phyloP scores from a whole-genome alignment of 306 rosid genomes.

The Vigna angularis region DNA sequence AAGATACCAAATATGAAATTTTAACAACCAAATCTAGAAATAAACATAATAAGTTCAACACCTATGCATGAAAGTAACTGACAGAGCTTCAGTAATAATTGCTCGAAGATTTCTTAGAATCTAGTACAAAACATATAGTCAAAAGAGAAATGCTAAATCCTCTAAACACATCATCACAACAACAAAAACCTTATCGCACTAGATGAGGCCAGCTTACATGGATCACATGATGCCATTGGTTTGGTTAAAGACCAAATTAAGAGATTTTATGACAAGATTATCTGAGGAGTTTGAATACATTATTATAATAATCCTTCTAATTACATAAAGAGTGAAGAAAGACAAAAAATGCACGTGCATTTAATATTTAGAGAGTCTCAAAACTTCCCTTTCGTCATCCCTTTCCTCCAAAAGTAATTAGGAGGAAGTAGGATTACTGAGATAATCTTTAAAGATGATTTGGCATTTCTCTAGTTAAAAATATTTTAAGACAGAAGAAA shows the following conservation, averaged over 20 bases:
- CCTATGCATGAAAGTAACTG: constrained; percentile 38
- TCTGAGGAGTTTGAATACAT: not conserved
- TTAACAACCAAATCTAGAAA: constrained; percentile 34
- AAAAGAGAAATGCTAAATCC: constrained; percentile 34
- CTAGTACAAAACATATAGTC: constrained; percentile 17
- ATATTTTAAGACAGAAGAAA: constrained; percentile 32
- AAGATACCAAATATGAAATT: constrained; percentile 31
- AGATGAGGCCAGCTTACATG: not conserved
- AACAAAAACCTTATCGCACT: not conserved
- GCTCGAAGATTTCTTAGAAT: constrained; percentile 38
- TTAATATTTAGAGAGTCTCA: constrained; percentile 32
- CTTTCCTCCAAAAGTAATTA: constrained; percentile 6
- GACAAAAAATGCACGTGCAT: constrained; percentile 22
- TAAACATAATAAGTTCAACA: constrained; percentile 33
- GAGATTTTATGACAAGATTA: not conserved
- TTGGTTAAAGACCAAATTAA: not conserved
- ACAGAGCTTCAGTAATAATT: constrained; percentile 19
- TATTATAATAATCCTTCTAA: constrained; percentile 24
- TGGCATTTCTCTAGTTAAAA: constrained; percentile 23
- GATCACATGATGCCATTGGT: not conserved
- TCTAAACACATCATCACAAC: constrained; percentile 12
- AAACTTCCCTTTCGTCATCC: constrained; percentile 24
- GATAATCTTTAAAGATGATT: constrained; percentile 29
- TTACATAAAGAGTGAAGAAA: constrained; percentile 1
- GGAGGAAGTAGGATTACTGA: constrained; percentile 15